Percentiles rank a stretch among this genome's conserved stretches.
Evolutionary conservation across 345 rosid genomes (phyloP).

Genomic region (Hibiscus syriacus): DNA sequence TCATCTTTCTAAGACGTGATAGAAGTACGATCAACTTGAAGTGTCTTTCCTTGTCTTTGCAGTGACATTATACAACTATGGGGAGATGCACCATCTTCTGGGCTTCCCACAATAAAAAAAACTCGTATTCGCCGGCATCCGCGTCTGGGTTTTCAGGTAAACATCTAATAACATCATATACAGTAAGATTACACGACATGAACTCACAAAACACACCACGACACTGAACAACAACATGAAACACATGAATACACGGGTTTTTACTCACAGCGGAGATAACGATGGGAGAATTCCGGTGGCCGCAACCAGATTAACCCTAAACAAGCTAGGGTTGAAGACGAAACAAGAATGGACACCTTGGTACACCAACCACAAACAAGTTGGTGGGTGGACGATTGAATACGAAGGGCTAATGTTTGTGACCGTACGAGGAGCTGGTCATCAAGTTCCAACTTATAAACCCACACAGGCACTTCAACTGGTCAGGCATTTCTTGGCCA

Average conservation of each 20-base stretch:
- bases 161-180: background rate
- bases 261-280: conserved; percentile 59
- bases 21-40: background rate
- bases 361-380: conserved; percentile 48
- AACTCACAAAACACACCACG: background rate
- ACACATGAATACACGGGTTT: background rate
- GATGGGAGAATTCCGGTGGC: conserved; percentile 87
- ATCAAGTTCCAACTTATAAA: conserved; percentile 63
- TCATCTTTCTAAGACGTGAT: too few species aligned
- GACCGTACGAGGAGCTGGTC: conserved; percentile 69
- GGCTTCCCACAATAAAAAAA: conserved; percentile 61
- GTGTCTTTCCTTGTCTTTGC: conserved; percentile 3
- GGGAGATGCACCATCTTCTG: conserved; percentile 53
- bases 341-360: conserved; percentile 75
- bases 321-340: conserved; percentile 56
- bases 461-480: conserved; percentile 54
- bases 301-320: conserved; percentile 52
- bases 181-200: background rate
- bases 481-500: conserved; percentile 43
- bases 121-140: conserved; percentile 61
- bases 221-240: too few species aligned
- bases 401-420: conserved; percentile 63
- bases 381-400: conserved; percentile 64
- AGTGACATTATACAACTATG: conserved; percentile 40
- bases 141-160: conserved; percentile 76